Conservation (phyloP, 2,329 filamentous ascomycete genomes). For the Colletotrichum filicis region DNA sequence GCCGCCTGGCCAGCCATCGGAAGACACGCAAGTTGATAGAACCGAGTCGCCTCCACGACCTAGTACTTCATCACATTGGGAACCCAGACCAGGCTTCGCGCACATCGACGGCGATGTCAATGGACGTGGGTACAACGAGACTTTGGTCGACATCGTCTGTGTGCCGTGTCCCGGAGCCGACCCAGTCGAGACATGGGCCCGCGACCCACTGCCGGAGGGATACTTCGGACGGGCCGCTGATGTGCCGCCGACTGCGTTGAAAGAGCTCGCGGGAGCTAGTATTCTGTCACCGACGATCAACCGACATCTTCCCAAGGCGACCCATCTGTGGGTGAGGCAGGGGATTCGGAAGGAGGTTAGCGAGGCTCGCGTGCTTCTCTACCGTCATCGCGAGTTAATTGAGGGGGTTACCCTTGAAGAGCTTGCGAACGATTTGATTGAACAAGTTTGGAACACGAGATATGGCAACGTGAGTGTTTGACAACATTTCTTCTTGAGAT, state of each 20-base stretch:
- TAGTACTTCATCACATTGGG: constrained; percentile 37
- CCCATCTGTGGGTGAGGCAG: constrained; percentile 63
- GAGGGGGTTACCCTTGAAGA: constrained; percentile 55
- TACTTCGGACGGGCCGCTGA: constrained; percentile 53
- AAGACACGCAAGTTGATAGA: neutral
- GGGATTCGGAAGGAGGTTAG: constrained; percentile 60
- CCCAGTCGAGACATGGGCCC: constrained; percentile 63
- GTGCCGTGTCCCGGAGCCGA: constrained; percentile 66
- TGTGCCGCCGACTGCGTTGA: constrained; percentile 38
- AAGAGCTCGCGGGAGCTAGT: constrained; percentile 42
- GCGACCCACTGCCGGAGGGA: constrained; percentile 58
- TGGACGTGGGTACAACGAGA: constrained; percentile 60
- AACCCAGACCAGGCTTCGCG: constrained; percentile 52
- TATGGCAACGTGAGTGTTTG: constrained; percentile 41
- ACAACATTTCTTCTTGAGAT: neutral
- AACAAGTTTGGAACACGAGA: constrained; percentile 52
- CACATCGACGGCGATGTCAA: constrained; percentile 54
- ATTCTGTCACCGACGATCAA: constrained; percentile 25
- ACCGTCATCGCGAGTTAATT: constrained; percentile 56
- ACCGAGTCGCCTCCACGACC: neutral
- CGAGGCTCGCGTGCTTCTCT: constrained; percentile 62
- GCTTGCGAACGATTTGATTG: constrained; percentile 59
- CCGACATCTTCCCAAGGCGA: constrained; percentile 41
- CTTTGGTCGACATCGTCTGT: constrained; percentile 63
- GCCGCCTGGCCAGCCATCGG: neutral